These are phyloP conservation scores for Perkinsus chesapeaki DNA, from an alignment of 169 alveolate genomes.

Conservation along the genomic window DNA sequence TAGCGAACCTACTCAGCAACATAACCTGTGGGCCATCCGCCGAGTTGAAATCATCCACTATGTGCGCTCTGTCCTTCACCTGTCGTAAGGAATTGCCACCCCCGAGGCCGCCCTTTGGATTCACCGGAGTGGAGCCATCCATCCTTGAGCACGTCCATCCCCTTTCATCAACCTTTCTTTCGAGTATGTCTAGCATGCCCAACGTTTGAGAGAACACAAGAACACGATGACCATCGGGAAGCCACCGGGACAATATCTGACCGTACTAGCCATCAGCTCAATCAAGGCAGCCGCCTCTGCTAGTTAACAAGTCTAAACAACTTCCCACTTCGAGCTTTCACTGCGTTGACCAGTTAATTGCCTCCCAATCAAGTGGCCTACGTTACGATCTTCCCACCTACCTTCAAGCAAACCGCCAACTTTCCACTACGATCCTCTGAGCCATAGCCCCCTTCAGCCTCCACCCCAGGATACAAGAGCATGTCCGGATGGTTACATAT, in stretches of 20 bases:
- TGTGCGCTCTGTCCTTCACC: not conserved
- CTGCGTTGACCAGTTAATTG: too few species aligned
- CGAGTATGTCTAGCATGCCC: conserved; percentile 39
- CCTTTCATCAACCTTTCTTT: not conserved
- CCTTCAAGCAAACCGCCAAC: not conserved
- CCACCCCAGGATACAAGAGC: conserved; percentile 20
- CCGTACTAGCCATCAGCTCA: not conserved
- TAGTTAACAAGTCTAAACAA: too few species aligned
- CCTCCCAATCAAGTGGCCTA: too few species aligned
- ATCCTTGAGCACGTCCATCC: conserved; percentile 27
- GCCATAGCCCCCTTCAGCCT: not conserved
- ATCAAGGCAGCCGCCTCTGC: not conserved
- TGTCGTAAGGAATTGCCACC: not conserved
- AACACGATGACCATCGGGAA: conserved; percentile 27
- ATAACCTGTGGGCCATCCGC: not conserved
- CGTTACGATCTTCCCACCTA: too few species aligned
- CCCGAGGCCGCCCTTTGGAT: not conserved
- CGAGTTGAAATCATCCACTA: not conserved
- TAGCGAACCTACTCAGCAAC: not conserved
- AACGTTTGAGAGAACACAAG: conserved; percentile 42
- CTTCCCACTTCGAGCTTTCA: too few species aligned
- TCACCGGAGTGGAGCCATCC: conserved; percentile 37
- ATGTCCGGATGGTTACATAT: conserved; percentile 61
- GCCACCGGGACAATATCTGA: conserved; percentile 20
- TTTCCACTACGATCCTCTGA: not conserved